Evolutionary conservation across 192 early-diverging fungal genomes (phyloP), one percentile per base, ranked within the genome.

Genomic region (Linnemannia hyalina): DNA sequence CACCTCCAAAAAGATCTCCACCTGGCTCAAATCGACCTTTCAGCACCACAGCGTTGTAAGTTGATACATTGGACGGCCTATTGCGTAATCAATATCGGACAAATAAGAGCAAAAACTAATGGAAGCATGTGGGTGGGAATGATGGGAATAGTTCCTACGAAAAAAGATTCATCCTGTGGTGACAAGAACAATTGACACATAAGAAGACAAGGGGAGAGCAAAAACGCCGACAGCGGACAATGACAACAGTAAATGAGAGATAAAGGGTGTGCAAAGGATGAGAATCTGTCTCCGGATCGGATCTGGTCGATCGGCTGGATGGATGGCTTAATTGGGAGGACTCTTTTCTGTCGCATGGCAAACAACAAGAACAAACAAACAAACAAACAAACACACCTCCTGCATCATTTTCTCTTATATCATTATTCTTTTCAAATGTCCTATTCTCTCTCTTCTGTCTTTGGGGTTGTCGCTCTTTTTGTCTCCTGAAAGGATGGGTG

Each of bases 1-100:
- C 70, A 86, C 84, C 23, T 86, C 84, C 26, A 86, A 86, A 70
- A 86, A 86, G 68, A 86, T 86, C 49, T 77, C 84, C 0, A 75
- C 78, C 29, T 86, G 84, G 84, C 79, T 86, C 13, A 86, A 86
- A 54, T 60, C 76, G 7, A 81, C 78, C 4, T 85, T 80, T 55
- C 73, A 74, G 32, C 70, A 73, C 16, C 77, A 60, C 52, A 78
- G 49, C 40, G 60, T 78, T n/a, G 84, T 86, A 86, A 81, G 80
- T 85, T 5, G 16, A 52, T 6, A 52, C 18, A 18, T 44, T 44
- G 10, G 10, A 46, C 10, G 13, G 13, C 10, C 10, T 13, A 22
- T 22, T 46, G 20, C 49, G 18, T 0, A 52, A 16, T 2, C 16
- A 0, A 52, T 3, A 52, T 5, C 18, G 0, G 20, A 18, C 15